Conservation (phyloP, 2,329 filamentous ascomycete genomes). For the Neocatenulostroma microsporum region DNA sequence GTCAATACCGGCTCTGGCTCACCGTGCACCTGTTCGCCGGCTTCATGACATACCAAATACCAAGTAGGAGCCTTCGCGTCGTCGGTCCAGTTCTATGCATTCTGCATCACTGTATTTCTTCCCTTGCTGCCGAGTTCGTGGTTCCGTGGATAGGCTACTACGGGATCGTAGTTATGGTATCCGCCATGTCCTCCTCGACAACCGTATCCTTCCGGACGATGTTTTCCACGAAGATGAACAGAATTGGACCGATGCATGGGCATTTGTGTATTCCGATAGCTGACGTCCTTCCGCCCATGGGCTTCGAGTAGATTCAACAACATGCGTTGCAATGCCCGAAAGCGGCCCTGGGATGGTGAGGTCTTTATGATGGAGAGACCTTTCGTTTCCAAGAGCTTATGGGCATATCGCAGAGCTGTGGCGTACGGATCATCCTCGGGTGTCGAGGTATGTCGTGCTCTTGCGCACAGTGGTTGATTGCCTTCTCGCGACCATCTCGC, state of each 20-base stretch:
- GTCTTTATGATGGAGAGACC: slow-evolving; percentile 35
- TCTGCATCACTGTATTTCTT: too few relatives aligned
- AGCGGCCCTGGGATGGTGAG: slow-evolving; percentile 31
- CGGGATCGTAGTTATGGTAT: too few relatives aligned
- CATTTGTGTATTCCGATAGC: slow-evolving; percentile 14
- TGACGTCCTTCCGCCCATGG: slow-evolving; percentile 17
- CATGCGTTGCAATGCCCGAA: slow-evolving; percentile 34
- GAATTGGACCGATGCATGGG: slow-evolving; percentile 11
- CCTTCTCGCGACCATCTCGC: slow-evolving; percentile 28
- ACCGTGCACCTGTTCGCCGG: too few relatives aligned
- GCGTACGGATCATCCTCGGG: slow-evolving; percentile 15
- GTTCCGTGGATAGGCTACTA: too few relatives aligned
- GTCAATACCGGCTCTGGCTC: too few relatives aligned
- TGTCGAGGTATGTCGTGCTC: slow-evolving; percentile 29
- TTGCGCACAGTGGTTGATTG: slow-evolving; percentile 32
- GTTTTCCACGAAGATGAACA: slow-evolving; percentile 19
- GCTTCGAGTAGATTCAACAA: slow-evolving; percentile 17
- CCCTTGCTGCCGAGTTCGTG: too few relatives aligned
- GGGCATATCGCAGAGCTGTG: slow-evolving; percentile 25
- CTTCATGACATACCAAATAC: too few relatives aligned
- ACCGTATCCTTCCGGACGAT: slow-evolving; percentile 29
- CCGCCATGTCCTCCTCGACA: slow-evolving; percentile 20
- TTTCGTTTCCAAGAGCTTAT: slow-evolving; percentile 26
- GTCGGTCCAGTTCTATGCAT: too few relatives aligned
- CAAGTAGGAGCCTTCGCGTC: too few relatives aligned